These are phyloP conservation scores for Postia placenta DNA, from an alignment of 768 basidiomycete species.

Conservation along the genomic window DNA sequence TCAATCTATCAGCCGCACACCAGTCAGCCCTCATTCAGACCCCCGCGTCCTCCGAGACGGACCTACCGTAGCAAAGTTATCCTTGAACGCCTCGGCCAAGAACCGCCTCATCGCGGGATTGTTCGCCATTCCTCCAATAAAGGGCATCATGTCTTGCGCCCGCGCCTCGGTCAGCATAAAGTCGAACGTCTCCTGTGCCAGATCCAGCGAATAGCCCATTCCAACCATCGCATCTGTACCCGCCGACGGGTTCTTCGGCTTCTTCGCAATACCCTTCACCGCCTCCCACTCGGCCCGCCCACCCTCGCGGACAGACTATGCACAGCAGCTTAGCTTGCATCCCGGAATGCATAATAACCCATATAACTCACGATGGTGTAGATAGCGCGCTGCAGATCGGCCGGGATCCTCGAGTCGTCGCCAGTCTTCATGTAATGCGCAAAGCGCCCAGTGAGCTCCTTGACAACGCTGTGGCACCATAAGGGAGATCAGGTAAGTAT, in stretches of 20 bases:
- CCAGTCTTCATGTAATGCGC: constrained; percentile 59
- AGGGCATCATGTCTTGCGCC: constrained; percentile 28
- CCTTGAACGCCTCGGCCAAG: constrained; percentile 34
- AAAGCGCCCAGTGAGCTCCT: constrained; percentile 70
- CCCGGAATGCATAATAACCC: no score
- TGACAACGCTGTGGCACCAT: constrained; percentile 65
- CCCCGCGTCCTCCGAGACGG: no score
- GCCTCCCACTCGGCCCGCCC: constrained; percentile 72
- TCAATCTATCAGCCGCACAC: constrained; percentile 39
- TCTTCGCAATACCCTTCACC: constrained; percentile 59
- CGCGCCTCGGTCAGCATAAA: constrained; percentile 27
- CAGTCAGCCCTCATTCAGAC: neutral
- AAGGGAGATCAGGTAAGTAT: neutral
- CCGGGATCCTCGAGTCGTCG: constrained; percentile 73
- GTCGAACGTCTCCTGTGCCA: constrained; percentile 36
- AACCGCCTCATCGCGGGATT: constrained; percentile 33
- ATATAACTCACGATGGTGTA: constrained; percentile 49
- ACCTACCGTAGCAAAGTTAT: no score
- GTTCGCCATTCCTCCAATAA: constrained; percentile 27
- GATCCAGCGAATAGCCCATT: constrained; percentile 33
- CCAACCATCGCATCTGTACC: constrained; percentile 61
- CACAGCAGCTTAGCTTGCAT: neutral
- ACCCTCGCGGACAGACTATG: constrained; percentile 66
- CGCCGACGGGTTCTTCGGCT: constrained; percentile 68
- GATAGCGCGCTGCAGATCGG: constrained; percentile 63